Evolutionary conservation across 1,284 basidiomycete species (phyloP), one percentile per base, ranked within the genome.

Genomic region (Ganoderma meredithae): DNA sequence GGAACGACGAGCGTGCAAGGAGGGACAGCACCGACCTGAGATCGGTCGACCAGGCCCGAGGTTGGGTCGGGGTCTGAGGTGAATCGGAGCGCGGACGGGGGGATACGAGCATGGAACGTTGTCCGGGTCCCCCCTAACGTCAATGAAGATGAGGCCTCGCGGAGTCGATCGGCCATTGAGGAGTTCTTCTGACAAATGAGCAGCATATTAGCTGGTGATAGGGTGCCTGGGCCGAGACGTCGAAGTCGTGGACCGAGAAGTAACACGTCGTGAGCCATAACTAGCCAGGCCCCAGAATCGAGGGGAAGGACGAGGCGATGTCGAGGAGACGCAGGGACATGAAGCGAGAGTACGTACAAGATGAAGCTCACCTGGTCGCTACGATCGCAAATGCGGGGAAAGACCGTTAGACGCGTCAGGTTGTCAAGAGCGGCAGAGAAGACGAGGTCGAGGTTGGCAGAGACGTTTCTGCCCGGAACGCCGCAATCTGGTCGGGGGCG

Each of bases 401-500:
- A 19, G 55, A 58, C 55, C 55, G 33, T 58, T 33, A 31, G 47
- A 25, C 9, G 47, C 47, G 40, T 49, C 47, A n/a, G 17, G 19
- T 19, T 49, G 47, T 49, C 47, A 27, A 4, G 53, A 27, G 10
- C 3, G 52, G 10, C 22, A 10, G 47, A 25, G 22, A 22, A 47
- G 44, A n/a, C n/a, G 19, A 9, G 47, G 22, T 22, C 10, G 47
- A 25, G 52, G 52, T 55, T 55, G 52, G 52, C 47, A 55, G 31
- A 55, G 52, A 55, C 52, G 52, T 31, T 58, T 58, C 55, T 58
- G 55, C 33, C 19, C 55, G 55, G 55, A 58, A 58, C 55, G 55
- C 55, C 55, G 33, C 33, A 19, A 58, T 58, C 55, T 58, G 13
- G 55, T 22, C 55, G 55, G 22, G 33, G 31, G 31, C 55, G 55